A percentile compares a stretch with the other conserved stretches of the same genome.
phyloP scores from a whole-genome alignment of 139 green algal species.

The Closterium sp. region DNA sequence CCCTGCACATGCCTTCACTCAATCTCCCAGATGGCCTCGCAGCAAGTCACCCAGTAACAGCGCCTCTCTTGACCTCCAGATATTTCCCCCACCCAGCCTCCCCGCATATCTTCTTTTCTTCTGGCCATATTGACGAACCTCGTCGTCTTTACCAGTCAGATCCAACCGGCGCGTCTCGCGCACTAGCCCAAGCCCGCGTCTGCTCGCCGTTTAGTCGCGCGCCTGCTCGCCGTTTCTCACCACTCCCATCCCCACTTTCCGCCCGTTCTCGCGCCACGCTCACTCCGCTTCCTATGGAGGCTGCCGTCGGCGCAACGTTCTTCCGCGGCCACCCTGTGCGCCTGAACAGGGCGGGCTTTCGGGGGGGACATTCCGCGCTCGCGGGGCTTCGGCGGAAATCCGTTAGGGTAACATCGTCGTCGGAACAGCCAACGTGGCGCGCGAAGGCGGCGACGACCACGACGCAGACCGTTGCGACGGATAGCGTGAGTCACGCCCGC shows the following conservation, averaged over 20 bases:
- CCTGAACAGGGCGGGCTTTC: neutral
- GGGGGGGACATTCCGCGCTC: neutral
- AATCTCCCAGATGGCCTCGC: no score
- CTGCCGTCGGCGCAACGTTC: neutral
- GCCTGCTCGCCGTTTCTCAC: neutral
- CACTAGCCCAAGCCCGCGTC: neutral
- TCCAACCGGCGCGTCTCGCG: neutral
- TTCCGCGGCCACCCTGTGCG: neutral
- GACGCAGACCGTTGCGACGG: neutral
- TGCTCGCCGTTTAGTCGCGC: neutral
- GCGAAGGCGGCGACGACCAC: neutral
- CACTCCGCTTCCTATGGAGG: neutral
- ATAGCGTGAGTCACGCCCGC: neutral
- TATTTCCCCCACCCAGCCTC: neutral
- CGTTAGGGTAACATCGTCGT: neutral
- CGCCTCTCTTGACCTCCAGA: neutral
- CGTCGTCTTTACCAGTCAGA: neutral
- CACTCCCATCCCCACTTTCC: neutral
- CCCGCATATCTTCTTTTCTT: neutral
- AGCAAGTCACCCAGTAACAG: neutral
- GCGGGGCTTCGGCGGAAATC: neutral
- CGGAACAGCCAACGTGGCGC: neutral
- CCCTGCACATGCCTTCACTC: no score
- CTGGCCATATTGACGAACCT: neutral
- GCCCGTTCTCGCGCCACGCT: neutral